These are phyloP conservation scores for Diaporthe vexans DNA, from an alignment of 2,329 filamentous ascomycete species.

Conservation along the genomic window DNA sequence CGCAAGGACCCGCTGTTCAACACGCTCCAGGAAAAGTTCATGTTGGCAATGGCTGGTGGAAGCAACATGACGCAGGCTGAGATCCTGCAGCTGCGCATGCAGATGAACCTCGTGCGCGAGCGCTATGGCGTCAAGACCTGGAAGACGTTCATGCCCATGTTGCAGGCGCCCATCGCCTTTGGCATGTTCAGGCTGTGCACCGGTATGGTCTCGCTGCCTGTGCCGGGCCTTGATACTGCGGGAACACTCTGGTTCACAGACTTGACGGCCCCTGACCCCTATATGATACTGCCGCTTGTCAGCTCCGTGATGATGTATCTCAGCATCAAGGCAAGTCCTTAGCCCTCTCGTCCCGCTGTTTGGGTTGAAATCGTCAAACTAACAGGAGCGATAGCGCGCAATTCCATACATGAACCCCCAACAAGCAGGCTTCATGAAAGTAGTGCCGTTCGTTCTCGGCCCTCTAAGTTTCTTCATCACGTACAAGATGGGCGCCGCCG, in stretches of 20 bases:
- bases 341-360: neutral
- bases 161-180: conserved; percentile 78
- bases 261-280: conserved; percentile 82
- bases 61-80: conserved; percentile 60
- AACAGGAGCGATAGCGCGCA: conserved; percentile 46
- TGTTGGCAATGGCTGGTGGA: conserved; percentile 52
- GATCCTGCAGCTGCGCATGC: conserved; percentile 60
- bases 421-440: conserved; percentile 49
- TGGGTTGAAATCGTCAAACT: conserved; percentile 24
- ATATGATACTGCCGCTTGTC: conserved; percentile 77
- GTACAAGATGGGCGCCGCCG: conserved; percentile 58
- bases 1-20: conserved; percentile 67
- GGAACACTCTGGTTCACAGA: conserved; percentile 85
- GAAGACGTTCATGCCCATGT: conserved; percentile 67
- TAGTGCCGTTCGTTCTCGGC: conserved; percentile 53
- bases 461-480: conserved; percentile 60
- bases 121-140: conserved; percentile 66
- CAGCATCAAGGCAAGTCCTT: conserved; percentile 68
- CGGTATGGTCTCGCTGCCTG: conserved; percentile 82
- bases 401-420: conserved; percentile 51
- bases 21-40: conserved; percentile 64
- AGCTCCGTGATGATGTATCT: conserved; percentile 70
- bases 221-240: conserved; percentile 81
- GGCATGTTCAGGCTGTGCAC: conserved; percentile 84
- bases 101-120: conserved; percentile 66